Percentiles rank a stretch among this genome's conserved stretches.
Evolutionary conservation across 495 filamentous ascomycete genomes (phyloP).

Genomic region (Aspergillus mulundensis): DNA sequence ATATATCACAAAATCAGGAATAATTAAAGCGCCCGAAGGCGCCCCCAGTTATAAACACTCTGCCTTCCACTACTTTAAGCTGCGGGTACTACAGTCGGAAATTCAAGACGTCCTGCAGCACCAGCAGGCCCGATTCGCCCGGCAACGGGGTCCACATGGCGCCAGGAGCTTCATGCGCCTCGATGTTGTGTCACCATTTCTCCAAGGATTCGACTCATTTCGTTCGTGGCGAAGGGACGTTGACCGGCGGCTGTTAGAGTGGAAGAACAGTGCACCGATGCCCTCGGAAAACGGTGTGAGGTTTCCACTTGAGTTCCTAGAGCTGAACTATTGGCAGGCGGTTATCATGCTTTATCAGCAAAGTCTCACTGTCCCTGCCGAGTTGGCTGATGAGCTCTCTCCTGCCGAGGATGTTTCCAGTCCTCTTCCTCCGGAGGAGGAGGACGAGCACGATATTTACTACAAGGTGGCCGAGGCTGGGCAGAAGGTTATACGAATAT

Average conservation of each 20-base stretch:
- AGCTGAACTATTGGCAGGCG: slow-evolving; percentile 98
- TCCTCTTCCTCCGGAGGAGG: slow-evolving; percentile 57
- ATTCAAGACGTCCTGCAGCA: slow-evolving; percentile 91
- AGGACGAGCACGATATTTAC: slow-evolving; percentile 87
- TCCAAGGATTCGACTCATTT: slow-evolving; percentile 79
- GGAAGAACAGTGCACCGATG: slow-evolving; percentile 78
- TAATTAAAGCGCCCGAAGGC: slow-evolving; percentile 51
- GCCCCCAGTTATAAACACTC: slow-evolving; percentile 81
- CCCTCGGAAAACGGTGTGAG: slow-evolving; percentile 76
- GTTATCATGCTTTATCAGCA: slow-evolving; percentile 95
- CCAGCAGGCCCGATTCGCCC: slow-evolving; percentile 62
- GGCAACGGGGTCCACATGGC: slow-evolving; percentile 49
- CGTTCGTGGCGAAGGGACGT: slow-evolving; percentile 85
- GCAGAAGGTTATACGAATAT: slow-evolving; percentile 84
- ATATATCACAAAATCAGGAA: slow-evolving; percentile 82
- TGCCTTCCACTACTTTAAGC: slow-evolving; percentile 84
- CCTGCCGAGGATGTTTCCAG: slow-evolving; percentile 65
- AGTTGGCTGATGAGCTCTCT: slow-evolving; percentile 73
- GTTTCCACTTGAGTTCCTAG: slow-evolving; percentile 81
- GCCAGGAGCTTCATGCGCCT: slow-evolving; percentile 71
- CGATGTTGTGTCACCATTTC: slow-evolving; percentile 76
- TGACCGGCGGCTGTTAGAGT: slow-evolving; percentile 76
- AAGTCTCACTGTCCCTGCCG: slow-evolving; percentile 79
- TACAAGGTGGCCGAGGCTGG: slow-evolving; percentile 93
- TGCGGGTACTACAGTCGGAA: slow-evolving; percentile 90